Evolutionary conservation across 2,329 filamentous ascomycete genomes (phyloP).

Genomic region (Exutisphaerella laricina): DNA sequence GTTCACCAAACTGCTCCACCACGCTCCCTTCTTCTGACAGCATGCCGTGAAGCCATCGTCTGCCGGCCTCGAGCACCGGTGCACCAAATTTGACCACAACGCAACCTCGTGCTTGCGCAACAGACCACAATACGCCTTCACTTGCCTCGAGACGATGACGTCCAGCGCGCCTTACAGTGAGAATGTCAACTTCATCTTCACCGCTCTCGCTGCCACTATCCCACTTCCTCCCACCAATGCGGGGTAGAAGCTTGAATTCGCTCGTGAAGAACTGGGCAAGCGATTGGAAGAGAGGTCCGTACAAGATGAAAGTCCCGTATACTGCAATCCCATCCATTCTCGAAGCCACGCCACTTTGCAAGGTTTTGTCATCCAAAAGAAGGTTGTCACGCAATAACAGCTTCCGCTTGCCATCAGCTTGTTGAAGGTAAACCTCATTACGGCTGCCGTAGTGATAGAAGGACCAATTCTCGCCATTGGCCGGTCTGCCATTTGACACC

Average conservation of each 20-base stretch:
- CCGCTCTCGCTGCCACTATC: slow-evolving; percentile 35
- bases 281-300: slow-evolving; percentile 62
- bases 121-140: slow-evolving; percentile 70
- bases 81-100: slow-evolving; percentile 90
- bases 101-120: slow-evolving; percentile 72
- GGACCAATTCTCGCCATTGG: slow-evolving; percentile 84
- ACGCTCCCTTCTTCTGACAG: slow-evolving; percentile 69
- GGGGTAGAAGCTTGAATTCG: slow-evolving; percentile 71
- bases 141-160: slow-evolving; percentile 52
- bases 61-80: slow-evolving; percentile 70
- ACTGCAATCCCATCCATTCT: slow-evolving; percentile 72
- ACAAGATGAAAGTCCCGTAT: slow-evolving; percentile 78
- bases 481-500: slow-evolving; percentile 82
- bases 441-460: slow-evolving; percentile 71
- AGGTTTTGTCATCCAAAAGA: slow-evolving; percentile 50
- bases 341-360: slow-evolving; percentile 30
- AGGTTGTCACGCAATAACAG: slow-evolving; percentile 83
- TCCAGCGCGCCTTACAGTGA: slow-evolving; percentile 31
- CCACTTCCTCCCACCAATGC: slow-evolving; percentile 80
- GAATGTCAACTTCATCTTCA: slow-evolving; percentile 41
- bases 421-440: slow-evolving; percentile 73
- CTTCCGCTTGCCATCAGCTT: slow-evolving; percentile 38
- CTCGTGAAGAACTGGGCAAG: slow-evolving; percentile 69
- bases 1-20: slow-evolving; percentile 65
- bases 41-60: slow-evolving; percentile 73